These are phyloP conservation scores for Fusarium sp. DNA, from an alignment of 2,329 filamentous ascomycete species.

Conservation along the genomic window DNA sequence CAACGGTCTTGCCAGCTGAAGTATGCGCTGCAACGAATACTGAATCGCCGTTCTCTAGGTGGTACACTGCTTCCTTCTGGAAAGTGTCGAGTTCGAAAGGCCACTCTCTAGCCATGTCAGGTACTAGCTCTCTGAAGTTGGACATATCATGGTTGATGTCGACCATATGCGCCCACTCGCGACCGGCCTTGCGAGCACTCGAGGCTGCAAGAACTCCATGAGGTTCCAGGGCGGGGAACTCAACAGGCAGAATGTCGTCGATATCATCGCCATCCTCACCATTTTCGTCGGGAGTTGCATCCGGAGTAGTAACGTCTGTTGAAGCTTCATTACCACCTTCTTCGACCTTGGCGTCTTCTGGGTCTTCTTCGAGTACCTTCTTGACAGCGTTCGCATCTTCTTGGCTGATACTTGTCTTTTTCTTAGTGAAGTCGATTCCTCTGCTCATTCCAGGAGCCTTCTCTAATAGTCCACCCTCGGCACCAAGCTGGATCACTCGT, in stretches of 20 bases:
- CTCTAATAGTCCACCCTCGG: constrained; percentile 81
- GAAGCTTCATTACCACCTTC: constrained; percentile 45
- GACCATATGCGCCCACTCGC: constrained; percentile 98
- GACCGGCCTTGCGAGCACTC: constrained; percentile 76
- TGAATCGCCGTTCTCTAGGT: constrained; percentile 94
- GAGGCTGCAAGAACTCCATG: constrained; percentile 79
- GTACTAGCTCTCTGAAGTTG: constrained; percentile 94
- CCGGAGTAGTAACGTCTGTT: constrained; percentile 36
- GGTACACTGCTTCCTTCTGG: constrained; percentile 98
- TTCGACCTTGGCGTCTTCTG: constrained; percentile 51
- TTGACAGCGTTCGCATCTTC: constrained; percentile 77
- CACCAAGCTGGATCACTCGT: constrained; percentile 83
- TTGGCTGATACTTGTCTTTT: constrained; percentile 64
- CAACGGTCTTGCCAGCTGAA: constrained; percentile 96
- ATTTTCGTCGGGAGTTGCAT: constrained; percentile 49
- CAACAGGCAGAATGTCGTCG: constrained; percentile 86
- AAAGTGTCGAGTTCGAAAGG: constrained; percentile 98
- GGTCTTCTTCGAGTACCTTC: constrained; percentile 64
- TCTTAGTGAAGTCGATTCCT: constrained; percentile 76
- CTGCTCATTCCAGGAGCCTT: constrained; percentile 83
- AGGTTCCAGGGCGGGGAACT: constrained; percentile 91
- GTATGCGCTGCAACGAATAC: constrained; percentile 98
- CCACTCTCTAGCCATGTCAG: constrained; percentile 96
- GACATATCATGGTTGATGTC: constrained; percentile 91
- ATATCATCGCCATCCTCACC: constrained; percentile 71